Base-by-base conservation (phyloP, 148 eudicot species). In the Spergularia marina region DNA sequence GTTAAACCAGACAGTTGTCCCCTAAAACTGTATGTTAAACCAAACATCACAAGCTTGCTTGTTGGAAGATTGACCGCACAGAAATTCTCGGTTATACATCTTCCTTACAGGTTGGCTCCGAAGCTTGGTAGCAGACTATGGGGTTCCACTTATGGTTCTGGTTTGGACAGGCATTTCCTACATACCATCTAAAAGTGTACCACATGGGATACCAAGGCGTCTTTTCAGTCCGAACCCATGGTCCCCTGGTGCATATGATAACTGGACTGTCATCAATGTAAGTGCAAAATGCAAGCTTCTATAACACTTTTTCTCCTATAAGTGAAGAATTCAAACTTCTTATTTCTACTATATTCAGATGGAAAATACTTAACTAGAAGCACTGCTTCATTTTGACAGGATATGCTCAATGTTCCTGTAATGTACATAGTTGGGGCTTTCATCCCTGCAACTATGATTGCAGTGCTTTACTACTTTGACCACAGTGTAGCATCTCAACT, bases 401-500 rank as follows among this genome's bases (percentile, higher is more conserved):
- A 90, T 59, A 93, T 93, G 98, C 84, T 91, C 3, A 64, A 90
- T 68, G 90, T 93, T 14, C 98, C 98, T 1, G 65, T 93, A 66
- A 57, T 93, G 39, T 89, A 87, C 81, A 93, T 93, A 74, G 5
- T 93, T 52, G 98, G 96, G 83, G 98, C 98, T 76, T 90, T 93
- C 72, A 77, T 93, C 71, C 98, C 98, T 10, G 98, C 98, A 63
- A 91, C 96, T 10, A 93, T 93, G 98, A 91, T 93, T 77, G 98
- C 98, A 12, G 96, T 93, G 57, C 91, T 93, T 14, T 93, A 93
- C 87, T 93, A 93, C 78, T 93, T 93, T 73, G 98, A 93, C 76
- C 98, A 93, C 77, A 93, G 98, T 76, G 98, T 93, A 30, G 98
- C 98, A 68, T 90, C 98, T 83, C 98, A 93, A 78, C 88, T 93